Evolutionary conservation across 1,284 basidiomycete genomes (phyloP).

Genomic region (Dichomitus squalens): DNA sequence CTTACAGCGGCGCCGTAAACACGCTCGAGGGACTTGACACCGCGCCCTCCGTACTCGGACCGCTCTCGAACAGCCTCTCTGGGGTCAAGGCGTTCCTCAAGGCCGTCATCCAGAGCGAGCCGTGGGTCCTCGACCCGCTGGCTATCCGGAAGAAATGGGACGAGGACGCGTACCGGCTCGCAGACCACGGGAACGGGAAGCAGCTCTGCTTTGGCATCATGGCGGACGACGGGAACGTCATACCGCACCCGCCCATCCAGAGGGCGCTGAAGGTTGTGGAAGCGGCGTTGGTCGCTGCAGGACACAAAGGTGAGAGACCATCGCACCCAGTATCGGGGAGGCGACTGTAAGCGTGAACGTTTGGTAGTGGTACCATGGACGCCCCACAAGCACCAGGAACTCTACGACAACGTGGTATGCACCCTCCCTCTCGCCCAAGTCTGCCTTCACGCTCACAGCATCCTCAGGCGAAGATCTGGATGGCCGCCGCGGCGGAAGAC

Average conservation of each 20-base stretch:
- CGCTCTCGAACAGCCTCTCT: constrained; percentile 22
- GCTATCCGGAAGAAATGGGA: constrained; percentile 28
- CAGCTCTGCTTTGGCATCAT: constrained; percentile 44
- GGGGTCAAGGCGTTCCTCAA: constrained; percentile 26
- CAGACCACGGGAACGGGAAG: constrained; percentile 44
- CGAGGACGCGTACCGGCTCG: constrained; percentile 23
- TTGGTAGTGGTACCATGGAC: constrained; percentile 39
- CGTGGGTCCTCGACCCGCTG: constrained; percentile 27
- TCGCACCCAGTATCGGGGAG: constrained; percentile 23
- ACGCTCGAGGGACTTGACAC: constrained; percentile 27
- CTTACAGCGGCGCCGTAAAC: constrained; percentile 25
- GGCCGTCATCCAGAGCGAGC: constrained; percentile 18
- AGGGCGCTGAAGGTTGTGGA: constrained; percentile 49
- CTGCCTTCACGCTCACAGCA: neutral
- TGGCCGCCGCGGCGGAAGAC: constrained; percentile 40
- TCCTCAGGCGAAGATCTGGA: constrained; percentile 19
- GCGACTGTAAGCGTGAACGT: constrained; percentile 39
- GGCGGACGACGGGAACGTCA: constrained; percentile 47
- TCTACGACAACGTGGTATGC: constrained; percentile 53
- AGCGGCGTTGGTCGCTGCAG: constrained; percentile 46
- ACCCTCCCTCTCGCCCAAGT: constrained; percentile 40
- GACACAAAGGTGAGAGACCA: constrained; percentile 41
- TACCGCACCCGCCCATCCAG: constrained; percentile 49
- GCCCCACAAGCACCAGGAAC: constrained; percentile 48
- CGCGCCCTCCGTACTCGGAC: constrained; percentile 21